Evolutionary conservation across 208 protist species (phyloP).

Genomic region (Kentomonas sorsogonicus): DNA sequence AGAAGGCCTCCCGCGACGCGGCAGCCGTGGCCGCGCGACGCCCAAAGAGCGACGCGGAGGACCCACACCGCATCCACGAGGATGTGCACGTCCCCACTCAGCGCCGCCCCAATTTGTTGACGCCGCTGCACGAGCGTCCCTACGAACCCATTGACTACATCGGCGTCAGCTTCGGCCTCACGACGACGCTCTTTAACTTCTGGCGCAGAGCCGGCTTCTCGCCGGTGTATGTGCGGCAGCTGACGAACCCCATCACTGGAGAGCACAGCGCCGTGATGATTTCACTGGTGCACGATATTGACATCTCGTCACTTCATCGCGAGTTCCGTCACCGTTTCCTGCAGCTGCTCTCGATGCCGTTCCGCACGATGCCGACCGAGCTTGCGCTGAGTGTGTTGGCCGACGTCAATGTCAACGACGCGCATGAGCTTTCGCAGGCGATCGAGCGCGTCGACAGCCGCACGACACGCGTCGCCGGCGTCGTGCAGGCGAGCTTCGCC

Average conservation of each 20-base stretch:
- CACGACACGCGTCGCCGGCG: slow-evolving; percentile 38
- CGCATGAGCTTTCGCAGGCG: too few relatives aligned
- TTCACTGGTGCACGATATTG: slow-evolving; percentile 82
- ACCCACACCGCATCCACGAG: not conserved
- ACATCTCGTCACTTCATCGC: slow-evolving; percentile 41
- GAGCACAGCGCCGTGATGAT: slow-evolving; percentile 99
- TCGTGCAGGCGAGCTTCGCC: slow-evolving; percentile 38
- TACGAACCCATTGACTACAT: slow-evolving; percentile 96
- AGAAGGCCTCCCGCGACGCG: not conserved
- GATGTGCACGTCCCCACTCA: too few relatives aligned
- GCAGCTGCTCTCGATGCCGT: slow-evolving; percentile 90
- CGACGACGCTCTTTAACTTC: slow-evolving; percentile 95
- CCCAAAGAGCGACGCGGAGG: not conserved
- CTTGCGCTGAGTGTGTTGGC: slow-evolving; percentile 84
- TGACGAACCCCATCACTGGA: slow-evolving; percentile 96
- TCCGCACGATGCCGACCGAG: slow-evolving; percentile 78
- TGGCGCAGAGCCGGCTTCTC: slow-evolving; percentile 91
- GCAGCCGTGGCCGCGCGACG: not conserved
- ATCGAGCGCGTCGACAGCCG: slow-evolving; percentile 36
- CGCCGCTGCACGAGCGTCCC: slow-evolving; percentile 73
- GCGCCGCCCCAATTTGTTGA: slow-evolving; percentile 77
- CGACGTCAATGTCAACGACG: slow-evolving; percentile 46
- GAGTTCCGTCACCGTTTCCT: slow-evolving; percentile 93
- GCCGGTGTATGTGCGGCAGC: slow-evolving; percentile 91
- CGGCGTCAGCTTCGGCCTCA: slow-evolving; percentile 97